These are phyloP conservation scores for Iberis pinnata DNA, from an alignment of 345 rosid species.

Conservation along the genomic window DNA sequence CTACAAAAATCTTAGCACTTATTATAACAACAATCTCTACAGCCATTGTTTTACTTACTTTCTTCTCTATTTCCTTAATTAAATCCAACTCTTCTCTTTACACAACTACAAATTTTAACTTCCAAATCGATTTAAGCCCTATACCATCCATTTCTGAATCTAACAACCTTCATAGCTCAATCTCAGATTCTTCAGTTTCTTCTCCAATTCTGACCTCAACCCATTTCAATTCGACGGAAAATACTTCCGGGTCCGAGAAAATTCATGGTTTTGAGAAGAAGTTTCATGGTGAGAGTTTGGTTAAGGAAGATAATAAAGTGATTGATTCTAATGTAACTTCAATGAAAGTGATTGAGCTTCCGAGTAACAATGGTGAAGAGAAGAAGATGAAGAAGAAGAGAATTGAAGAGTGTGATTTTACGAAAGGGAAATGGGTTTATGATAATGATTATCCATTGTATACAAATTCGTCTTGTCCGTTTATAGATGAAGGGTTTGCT, in stretches of 20 bases:
- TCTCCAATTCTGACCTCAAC: slow-evolving; percentile 32
- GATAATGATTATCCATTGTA: slow-evolving; percentile 66
- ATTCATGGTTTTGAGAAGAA: slow-evolving; percentile 25
- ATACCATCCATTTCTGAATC: not conserved
- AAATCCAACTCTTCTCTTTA: slow-evolving; percentile 43
- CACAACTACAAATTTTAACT: slow-evolving; percentile 1
- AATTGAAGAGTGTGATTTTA: slow-evolving; percentile 46
- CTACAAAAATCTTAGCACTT: slow-evolving; percentile 49
- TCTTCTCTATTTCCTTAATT: slow-evolving; percentile 50
- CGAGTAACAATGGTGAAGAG: slow-evolving; percentile 25
- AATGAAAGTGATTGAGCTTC: slow-evolving; percentile 30
- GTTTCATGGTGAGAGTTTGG: slow-evolving; percentile 14
- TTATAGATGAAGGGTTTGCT: slow-evolving; percentile 85
- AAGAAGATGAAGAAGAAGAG: slow-evolving; percentile 34
- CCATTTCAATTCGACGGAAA: slow-evolving; percentile 28
- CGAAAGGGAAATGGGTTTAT: slow-evolving; percentile 78
- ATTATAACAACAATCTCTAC: slow-evolving; percentile 44
- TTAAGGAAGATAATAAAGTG: slow-evolving; percentile 17
- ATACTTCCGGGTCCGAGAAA: slow-evolving; percentile 39
- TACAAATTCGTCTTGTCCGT: slow-evolving; percentile 70
- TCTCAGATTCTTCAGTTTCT: slow-evolving; percentile 23
- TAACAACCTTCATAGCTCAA: slow-evolving; percentile 11
- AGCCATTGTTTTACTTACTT: slow-evolving; percentile 46
- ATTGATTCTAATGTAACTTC: slow-evolving; percentile 27
- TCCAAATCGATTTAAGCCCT: slow-evolving; percentile 26